Conservation (phyloP, 139 green algal species). For the Chlamydomonas schloesseri region DNA sequence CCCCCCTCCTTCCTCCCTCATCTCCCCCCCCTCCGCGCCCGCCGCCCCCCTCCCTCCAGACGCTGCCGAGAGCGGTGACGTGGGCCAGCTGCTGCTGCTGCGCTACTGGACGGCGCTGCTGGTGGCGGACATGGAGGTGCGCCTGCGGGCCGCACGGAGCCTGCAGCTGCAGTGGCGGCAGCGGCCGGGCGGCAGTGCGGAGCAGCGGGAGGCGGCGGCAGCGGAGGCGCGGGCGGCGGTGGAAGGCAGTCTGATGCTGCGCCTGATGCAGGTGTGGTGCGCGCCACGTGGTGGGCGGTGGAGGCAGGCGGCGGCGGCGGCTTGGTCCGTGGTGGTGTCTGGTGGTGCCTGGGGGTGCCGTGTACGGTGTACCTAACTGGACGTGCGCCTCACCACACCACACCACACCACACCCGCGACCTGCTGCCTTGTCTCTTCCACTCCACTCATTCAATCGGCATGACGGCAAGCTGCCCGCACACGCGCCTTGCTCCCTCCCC, state of each 20-base stretch:
- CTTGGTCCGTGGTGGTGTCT: too few species aligned
- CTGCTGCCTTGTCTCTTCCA: too few species aligned
- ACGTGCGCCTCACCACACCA: too few species aligned
- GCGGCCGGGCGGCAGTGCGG: neutral
- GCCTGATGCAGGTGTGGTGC: neutral
- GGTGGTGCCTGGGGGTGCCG: too few species aligned
- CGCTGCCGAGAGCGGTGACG: neutral
- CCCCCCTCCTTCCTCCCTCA: neutral
- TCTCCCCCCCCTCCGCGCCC: neutral
- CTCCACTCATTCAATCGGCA: too few species aligned
- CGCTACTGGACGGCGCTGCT: slow-evolving; percentile 25
- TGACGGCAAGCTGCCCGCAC: too few species aligned
- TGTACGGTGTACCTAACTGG: too few species aligned
- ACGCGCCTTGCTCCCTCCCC: too few species aligned
- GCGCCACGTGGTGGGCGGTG: too few species aligned
- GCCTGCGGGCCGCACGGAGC: neutral
- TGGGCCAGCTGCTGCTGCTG: slow-evolving; percentile 24
- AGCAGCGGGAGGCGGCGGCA: neutral
- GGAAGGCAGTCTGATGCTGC: neutral
- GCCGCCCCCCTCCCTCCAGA: neutral
- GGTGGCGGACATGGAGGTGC: slow-evolving; percentile 3
- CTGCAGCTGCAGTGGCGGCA: neutral
- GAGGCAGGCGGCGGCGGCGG: too few species aligned
- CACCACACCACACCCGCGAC: too few species aligned
- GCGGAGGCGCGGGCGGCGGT: too few species aligned